phyloP scores from a whole-genome alignment of 495 filamentous ascomycete species.

The Penicillium chermesinum region DNA sequence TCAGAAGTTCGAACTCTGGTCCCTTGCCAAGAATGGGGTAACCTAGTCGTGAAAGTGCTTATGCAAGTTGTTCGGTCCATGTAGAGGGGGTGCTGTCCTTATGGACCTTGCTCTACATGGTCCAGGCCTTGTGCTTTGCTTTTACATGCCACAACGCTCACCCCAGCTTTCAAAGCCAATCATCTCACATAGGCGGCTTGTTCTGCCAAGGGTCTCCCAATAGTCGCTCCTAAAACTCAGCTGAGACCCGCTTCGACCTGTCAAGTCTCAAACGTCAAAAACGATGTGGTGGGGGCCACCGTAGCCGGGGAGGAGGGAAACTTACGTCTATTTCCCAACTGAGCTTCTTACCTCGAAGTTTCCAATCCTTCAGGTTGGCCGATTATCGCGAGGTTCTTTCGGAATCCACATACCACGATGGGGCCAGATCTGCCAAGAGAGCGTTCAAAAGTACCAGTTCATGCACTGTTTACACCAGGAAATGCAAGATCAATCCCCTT shows the following conservation, averaged over 20 bases:
- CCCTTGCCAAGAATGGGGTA: too few relatives aligned
- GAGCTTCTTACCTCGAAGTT: neutral
- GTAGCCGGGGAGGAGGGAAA: too few relatives aligned
- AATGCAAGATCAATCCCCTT: constrained; percentile 12
- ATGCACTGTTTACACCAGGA: constrained; percentile 13
- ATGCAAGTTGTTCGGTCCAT: too few relatives aligned
- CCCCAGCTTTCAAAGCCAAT: constrained; percentile 9
- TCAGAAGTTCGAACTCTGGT: constrained; percentile 13
- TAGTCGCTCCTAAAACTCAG: constrained; percentile 14
- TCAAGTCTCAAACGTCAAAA: constrained; percentile 19
- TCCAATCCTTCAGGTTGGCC: neutral
- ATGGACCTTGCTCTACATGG: too few relatives aligned
- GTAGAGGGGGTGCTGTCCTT: too few relatives aligned
- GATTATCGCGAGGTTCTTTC: constrained; percentile 1
- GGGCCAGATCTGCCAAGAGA: constrained; percentile 9
- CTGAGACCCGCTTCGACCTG: constrained; percentile 19
- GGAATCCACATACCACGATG: constrained; percentile 4
- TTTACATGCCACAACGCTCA: constrained; percentile 2
- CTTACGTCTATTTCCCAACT: neutral
- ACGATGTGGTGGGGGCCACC: constrained; percentile 11
- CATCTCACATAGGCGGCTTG: neutral
- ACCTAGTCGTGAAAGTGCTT: too few relatives aligned
- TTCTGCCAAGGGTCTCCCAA: constrained; percentile 19
- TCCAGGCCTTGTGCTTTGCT: constrained; percentile 7
- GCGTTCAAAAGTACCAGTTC: constrained; percentile 19